Evolutionary conservation across 176 grass and related monocot species (phyloP), one percentile per base, ranked within the genome.

Genomic region (Aegilops speltoides): DNA sequence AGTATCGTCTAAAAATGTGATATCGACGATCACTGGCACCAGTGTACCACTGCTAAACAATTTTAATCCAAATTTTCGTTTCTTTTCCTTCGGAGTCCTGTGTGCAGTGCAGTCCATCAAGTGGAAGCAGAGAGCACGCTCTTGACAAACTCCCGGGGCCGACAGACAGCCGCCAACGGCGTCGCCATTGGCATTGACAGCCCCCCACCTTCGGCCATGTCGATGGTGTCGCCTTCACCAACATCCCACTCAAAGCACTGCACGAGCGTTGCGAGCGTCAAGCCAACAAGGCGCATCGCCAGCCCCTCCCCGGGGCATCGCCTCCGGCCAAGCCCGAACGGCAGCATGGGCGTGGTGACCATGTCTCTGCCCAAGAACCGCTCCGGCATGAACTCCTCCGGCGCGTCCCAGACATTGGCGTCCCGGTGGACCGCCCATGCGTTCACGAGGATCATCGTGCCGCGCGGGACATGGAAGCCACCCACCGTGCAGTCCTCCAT

Each of bases 221-320:
- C 91, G 15, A 91, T 12, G 23, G 23, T 65, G 22, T 25, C 34
- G 6, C 17, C 81, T 7, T 59, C n/a, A 3, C 29, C 26, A 0
- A 52, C 43, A 2, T 74, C 82, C 91, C 91, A 93, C 22, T 96
- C 89, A 45, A 96, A 96, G 83, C 91, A 96, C 24, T 96, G 91
- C 31, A 96, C 4, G 19, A 93, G 63, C 1, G 84, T 80, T 4
- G 88, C 94, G 4, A 91, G 17, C 1, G 87, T 67, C 66, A 88
- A 15, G 43, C 80, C 11, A 2, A 96, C 25, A 8, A 91, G 52
- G 7, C 86, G 82, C 76, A 88, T 12, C 0, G 91, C 89, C 17
- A 95, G 34, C 1, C 77, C 86, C 8, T 95, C 94, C 4, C 89
- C 93, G 0, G 89, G 88, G 32, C 93, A 95, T 26, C 82, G 75